Percentiles rank a stretch among this genome's conserved stretches.
These are phyloP conservation scores for Russula compacta DNA, from an alignment of 768 basidiomycete species.

Conservation along the genomic window DNA sequence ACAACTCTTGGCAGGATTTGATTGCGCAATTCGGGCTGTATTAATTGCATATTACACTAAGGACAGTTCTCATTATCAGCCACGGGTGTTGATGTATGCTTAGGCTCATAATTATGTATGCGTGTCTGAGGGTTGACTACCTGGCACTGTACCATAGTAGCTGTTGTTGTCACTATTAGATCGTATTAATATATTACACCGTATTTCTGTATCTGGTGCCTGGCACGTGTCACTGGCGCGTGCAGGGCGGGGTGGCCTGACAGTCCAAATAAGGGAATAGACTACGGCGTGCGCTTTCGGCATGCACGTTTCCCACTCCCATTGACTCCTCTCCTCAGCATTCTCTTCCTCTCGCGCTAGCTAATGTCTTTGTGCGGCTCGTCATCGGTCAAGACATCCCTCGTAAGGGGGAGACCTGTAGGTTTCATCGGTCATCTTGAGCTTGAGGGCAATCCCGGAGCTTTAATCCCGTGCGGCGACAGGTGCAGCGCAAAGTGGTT, in stretches of 20 bases:
- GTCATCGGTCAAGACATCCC: slow-evolving; percentile 7
- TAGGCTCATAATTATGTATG: not conserved
- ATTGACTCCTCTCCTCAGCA: not conserved
- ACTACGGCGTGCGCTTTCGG: not conserved
- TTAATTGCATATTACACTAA: not conserved
- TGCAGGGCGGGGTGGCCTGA: not conserved
- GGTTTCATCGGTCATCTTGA: not conserved
- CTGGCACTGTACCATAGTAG: not conserved
- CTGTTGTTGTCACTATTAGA: not conserved
- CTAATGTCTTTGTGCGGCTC: slow-evolving; percentile 12
- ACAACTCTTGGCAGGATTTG: slow-evolving; percentile 24
- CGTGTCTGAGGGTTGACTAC: not conserved
- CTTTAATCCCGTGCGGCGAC: not conserved
- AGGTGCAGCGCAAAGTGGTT: slow-evolving; percentile 59
- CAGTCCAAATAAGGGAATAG: not conserved
- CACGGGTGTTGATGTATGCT: not conserved
- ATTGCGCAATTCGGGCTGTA: slow-evolving; percentile 27
- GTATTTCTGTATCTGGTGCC: not conserved
- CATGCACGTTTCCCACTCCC: slow-evolving; percentile 10
- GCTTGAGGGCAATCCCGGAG: not conserved
- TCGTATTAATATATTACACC: no score
- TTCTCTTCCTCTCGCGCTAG: not conserved
- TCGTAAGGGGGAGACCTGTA: slow-evolving; percentile 14
- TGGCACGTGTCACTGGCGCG: not conserved
- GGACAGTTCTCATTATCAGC: not conserved